These are phyloP conservation scores for Trichosporon sp. DNA, from an alignment of 1,284 basidiomycete genomes.

Conservation along the genomic window DNA sequence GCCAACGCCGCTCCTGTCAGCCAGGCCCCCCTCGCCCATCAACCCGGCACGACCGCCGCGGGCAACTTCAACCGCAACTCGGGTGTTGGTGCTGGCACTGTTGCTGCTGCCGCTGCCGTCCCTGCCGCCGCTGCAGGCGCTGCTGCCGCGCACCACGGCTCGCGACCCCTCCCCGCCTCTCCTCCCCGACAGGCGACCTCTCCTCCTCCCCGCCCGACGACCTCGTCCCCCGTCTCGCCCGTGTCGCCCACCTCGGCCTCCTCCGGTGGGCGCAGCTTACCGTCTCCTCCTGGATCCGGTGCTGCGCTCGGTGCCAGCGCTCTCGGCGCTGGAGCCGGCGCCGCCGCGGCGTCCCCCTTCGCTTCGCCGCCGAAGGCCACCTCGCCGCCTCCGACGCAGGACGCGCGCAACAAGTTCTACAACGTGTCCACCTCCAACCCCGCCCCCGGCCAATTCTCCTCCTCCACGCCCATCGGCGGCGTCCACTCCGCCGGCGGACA, in stretches of 20 bases:
- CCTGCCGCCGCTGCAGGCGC: slow-evolving; percentile 18
- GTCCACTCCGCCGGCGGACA: slow-evolving; percentile 4
- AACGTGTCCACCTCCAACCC: slow-evolving; percentile 1
- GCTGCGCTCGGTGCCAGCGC: neutral
- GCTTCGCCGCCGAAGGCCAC: neutral
- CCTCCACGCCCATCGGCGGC: neutral
- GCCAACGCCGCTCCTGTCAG: neutral
- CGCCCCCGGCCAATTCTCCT: neutral
- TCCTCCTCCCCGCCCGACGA: slow-evolving; percentile 9
- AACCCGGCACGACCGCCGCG: neutral
- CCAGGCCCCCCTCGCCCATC: neutral
- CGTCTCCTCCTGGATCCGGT: neutral
- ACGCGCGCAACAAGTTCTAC: slow-evolving; percentile 7
- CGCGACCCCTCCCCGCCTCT: slow-evolving; percentile 4
- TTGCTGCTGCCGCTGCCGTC: slow-evolving; percentile 20
- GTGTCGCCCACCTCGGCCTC: neutral
- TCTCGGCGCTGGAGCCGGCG: neutral
- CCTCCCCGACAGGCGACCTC: slow-evolving; percentile 14
- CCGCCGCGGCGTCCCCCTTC: neutral
- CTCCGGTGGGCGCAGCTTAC: neutral
- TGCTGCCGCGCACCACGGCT: slow-evolving; percentile 10
- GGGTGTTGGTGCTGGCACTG: neutral
- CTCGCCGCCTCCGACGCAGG: neutral
- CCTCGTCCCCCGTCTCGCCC: neutral
- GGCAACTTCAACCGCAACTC: neutral